Base-by-base conservation (phyloP, 2,329 filamentous ascomycete genomes). In the Fusarium nanum region DNA sequence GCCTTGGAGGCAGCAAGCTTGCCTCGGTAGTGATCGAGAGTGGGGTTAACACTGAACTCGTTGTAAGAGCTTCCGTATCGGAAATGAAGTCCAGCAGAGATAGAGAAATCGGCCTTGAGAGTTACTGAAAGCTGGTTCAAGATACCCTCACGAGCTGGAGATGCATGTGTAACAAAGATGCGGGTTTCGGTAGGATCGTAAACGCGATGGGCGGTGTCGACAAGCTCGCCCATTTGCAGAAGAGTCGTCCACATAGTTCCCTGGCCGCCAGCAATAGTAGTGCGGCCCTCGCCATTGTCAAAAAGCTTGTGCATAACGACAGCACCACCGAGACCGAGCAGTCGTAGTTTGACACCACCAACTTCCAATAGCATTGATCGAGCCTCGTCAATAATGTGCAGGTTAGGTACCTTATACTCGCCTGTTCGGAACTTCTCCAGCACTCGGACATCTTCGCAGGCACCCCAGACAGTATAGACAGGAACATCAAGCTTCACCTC, bases 301-400 rank as follows among this genome's bases (percentile, higher is more conserved):
- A 99, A 99, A 20, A 99, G 89, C 86, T 99, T 99, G 87, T 99
- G 96, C 94, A 99, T 99, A 64, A 99, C 96, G 7, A 99, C 95
- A 9, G 96, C 96, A 76, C 96, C 96, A 71, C 96, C 96, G 34
- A 99, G 87, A 68, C 96, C 96, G 30, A 99, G 88, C 52, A 99
- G 87, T 76, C 96, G 92, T 71, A 99, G 89, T 87, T 98, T 98
- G 58, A 99, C 93, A 60, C 96, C 96, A 60, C 95, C 96, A 65
- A 98, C 87, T 82, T 99, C 96, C 61, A 99, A 87, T 73, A 99
- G 86, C 85, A 97, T 93, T 40, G 96, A 98, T 80, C 95, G 95
- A 56, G 96, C 94, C 85, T 99, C 96, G 73, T 99, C 96, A 75
- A 99, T 98, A 78, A 99, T 97, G 85, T 98, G 94, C 73, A 99